phyloP scores from a whole-genome alignment of 179 eudicot genomes.

The Kewa caespitosa region DNA sequence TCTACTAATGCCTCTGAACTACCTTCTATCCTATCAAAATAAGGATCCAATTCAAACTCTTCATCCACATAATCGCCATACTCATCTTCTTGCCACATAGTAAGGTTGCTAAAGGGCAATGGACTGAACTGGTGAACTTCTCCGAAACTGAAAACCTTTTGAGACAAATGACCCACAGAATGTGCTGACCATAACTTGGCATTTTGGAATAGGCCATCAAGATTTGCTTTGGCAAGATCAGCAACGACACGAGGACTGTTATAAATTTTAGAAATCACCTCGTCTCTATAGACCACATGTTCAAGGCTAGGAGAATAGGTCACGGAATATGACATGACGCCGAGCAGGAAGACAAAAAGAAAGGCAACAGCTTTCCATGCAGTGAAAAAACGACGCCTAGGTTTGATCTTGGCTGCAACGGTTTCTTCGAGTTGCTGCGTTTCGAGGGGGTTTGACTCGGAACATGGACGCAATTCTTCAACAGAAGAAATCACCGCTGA shows the following conservation, averaged over 20 bases:
- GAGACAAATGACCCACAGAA: slow-evolving; percentile 27
- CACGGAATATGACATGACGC: slow-evolving; percentile 33
- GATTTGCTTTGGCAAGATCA: slow-evolving; percentile 35
- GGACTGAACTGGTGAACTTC: slow-evolving; percentile 30
- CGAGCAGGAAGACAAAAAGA: slow-evolving; percentile 45
- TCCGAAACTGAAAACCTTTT: slow-evolving; percentile 21
- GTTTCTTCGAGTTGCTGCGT: slow-evolving; percentile 25
- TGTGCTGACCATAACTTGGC: slow-evolving; percentile 38
- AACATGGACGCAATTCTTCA: slow-evolving; percentile 31
- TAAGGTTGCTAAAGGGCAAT: slow-evolving; percentile 40
- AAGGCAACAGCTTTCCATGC: slow-evolving; percentile 41
- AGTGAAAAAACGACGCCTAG: slow-evolving; percentile 26
- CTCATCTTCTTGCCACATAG: slow-evolving; percentile 33
- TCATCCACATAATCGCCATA: slow-evolving; percentile 8
- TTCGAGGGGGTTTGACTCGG: slow-evolving; percentile 29
- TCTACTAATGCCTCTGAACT: not conserved
- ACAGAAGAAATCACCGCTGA: slow-evolving; percentile 13
- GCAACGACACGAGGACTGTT: slow-evolving; percentile 24
- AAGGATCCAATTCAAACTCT: slow-evolving; percentile 6
- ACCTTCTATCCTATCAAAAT: not conserved
- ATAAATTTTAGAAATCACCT: slow-evolving; percentile 29
- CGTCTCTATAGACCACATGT: slow-evolving; percentile 21
- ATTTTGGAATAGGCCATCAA: slow-evolving; percentile 28
- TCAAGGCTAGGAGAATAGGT: slow-evolving; percentile 29
- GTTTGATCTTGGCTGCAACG: slow-evolving; percentile 24